Evolutionary conservation across 768 basidiomycete genomes (phyloP), one percentile per base, ranked within the genome.

Genomic region (Lyophyllum decastes): DNA sequence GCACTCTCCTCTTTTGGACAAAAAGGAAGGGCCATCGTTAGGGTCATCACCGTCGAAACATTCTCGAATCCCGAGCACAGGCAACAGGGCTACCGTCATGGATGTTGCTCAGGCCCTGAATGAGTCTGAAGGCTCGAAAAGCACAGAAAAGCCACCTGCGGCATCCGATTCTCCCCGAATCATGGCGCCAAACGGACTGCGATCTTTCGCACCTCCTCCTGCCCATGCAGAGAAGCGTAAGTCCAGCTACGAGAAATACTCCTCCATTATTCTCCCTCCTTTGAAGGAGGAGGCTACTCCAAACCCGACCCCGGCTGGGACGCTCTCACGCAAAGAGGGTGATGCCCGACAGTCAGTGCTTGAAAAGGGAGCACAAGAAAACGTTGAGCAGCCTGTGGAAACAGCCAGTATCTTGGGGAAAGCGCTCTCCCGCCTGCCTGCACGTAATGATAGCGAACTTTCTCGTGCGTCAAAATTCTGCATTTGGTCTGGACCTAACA

Each of bases 1-100:
- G 44, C 49, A 25, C n/a, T 24, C 51, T 35, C 54, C 53, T 14
- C n/a, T 40, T 21, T 17, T 34, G 7, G 50, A 26, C 12, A 58
- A 57, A 22, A 57, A 63, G 52, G 73, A 75, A 3, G 69, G 59
- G 48, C 57, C 24, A 38, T 68, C 21, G 60, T 71, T 1, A 9
- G 11, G 4, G 35, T 60, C 66, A 3, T 71, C 78, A 0, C 76
- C 81, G 5, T 65, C 72, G 3, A 79, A 77, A 51, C 82, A 81
- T 64, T 57, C 72, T 45, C 84, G 88, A 21, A 86, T 87, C 51
- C 83, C 88, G 4, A 89, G 83, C 64, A 82, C 88, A 5, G 88
- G 88, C 16, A 84, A 82, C 52, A 76, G 91, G 58, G 83, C 87
- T 19, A 83, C 85, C 14, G 89, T 85, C 22, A 92, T 92, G 90